Conservation (phyloP, 2,329 filamentous ascomycete species). For the Pseudomassariella vexata region DNA sequence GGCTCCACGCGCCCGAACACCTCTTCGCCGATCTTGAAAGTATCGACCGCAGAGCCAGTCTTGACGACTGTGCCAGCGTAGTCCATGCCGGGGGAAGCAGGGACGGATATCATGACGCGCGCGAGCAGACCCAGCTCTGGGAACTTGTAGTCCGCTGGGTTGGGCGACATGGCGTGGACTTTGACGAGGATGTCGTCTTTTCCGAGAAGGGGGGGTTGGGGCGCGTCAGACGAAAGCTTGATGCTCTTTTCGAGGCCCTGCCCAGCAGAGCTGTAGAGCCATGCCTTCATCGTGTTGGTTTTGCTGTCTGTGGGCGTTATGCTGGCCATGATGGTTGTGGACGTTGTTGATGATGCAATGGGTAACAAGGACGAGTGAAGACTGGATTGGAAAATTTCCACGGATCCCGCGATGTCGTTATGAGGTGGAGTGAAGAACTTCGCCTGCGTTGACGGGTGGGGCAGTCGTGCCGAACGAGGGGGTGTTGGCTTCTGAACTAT, state of each 20-base stretch:
- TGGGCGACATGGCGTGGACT: conserved; percentile 36
- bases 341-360: too few species aligned
- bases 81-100: conserved; percentile 43
- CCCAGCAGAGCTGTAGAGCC: conserved; percentile 3
- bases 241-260: conserved; percentile 2
- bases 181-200: conserved; percentile 33
- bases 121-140: conserved; percentile 33
- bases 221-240: conserved; percentile 1
- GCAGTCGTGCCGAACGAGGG: too few species aligned
- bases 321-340: too few species aligned
- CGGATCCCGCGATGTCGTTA: too few species aligned
- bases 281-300: conserved; percentile 6
- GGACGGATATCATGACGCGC: conserved; percentile 26
- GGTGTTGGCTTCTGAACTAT: too few species aligned
- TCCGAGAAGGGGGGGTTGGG: not conserved
- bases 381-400: too few species aligned
- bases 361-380: too few species aligned
- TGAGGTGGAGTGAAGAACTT: too few species aligned
- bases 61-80: conserved; percentile 42
- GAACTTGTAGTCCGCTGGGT: conserved; percentile 46
- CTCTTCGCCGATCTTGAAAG: conserved; percentile 3
- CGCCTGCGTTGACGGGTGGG: too few species aligned
- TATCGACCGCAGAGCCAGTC: not conserved
- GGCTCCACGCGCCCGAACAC: conserved; percentile 1
- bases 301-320: not conserved